Conservation (phyloP, 2,329 filamentous ascomycete genomes). For the Scedosporium boydii region DNA sequence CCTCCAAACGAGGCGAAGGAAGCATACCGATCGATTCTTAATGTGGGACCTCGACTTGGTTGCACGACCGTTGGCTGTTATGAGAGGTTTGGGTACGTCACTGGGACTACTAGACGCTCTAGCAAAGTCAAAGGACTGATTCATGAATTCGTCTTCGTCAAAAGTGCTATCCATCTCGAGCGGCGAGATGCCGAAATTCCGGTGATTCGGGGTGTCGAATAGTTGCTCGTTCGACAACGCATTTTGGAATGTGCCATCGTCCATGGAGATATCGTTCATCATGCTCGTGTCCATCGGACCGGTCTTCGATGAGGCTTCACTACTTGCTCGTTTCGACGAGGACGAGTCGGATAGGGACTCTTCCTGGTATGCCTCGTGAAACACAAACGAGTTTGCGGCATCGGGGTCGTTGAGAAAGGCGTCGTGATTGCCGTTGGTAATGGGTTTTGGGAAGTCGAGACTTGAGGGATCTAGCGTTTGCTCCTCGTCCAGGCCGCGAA, state of each 20-base stretch:
- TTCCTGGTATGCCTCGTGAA: conserved; percentile 25
- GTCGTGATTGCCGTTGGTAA: neutral
- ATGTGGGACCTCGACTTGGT: conserved; percentile 20
- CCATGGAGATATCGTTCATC: conserved; percentile 28
- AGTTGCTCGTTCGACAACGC: neutral
- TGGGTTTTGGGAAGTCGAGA: neutral
- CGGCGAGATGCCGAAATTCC: neutral
- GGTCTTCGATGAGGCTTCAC: conserved; percentile 34
- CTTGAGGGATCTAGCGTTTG: conserved; percentile 2
- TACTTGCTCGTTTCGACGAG: conserved; percentile 36
- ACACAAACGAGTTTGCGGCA: conserved; percentile 9
- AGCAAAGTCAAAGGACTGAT: conserved; percentile 46
- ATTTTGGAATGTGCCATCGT: conserved; percentile 25
- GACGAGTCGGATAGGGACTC: conserved; percentile 45
- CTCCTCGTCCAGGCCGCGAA: conserved; percentile 1
- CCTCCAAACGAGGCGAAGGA: too few relatives aligned
- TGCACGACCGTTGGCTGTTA: conserved; percentile 14
- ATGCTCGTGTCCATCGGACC: conserved; percentile 29
- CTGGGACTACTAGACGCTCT: conserved; percentile 49
- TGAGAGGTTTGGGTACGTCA: conserved; percentile 25
- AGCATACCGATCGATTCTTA: conserved; percentile 33
- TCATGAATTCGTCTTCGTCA: conserved; percentile 33
- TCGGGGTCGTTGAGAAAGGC: conserved; percentile 14
- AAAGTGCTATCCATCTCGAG: conserved; percentile 1
- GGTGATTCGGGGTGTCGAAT: neutral